Conservation (phyloP, 768 basidiomycete species). For the Polyporus arcularius region DNA sequence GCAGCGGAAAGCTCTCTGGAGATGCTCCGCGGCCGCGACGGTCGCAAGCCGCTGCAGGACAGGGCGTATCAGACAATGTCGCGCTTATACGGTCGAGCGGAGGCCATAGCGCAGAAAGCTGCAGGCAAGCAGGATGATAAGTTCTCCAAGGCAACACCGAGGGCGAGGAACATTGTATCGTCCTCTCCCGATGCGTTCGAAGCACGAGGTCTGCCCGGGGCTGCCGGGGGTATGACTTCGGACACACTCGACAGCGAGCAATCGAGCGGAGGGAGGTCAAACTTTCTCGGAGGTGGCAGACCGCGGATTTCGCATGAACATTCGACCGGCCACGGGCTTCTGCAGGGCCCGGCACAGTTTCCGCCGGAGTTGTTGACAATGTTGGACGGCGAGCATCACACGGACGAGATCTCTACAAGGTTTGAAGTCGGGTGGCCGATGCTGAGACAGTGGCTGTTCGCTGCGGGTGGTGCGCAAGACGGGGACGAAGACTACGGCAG, state of each 20-base stretch:
- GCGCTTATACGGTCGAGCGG: constrained; percentile 9
- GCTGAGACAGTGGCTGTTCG: constrained; percentile 69
- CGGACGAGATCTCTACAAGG: constrained; percentile 83
- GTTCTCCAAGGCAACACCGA: neutral
- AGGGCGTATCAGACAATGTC: constrained; percentile 27
- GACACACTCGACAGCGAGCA: constrained; percentile 28
- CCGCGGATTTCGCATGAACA: constrained; percentile 58
- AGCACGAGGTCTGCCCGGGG: neutral
- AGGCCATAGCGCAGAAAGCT: constrained; percentile 5
- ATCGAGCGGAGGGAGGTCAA: constrained; percentile 29
- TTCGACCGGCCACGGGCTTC: constrained; percentile 43
- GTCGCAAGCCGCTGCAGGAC: constrained; percentile 24
- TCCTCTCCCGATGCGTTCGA: constrained; percentile 11
- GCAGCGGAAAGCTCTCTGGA: constrained; percentile 72
- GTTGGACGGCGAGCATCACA: constrained; percentile 89
- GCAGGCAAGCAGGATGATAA: neutral
- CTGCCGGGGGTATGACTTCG: neutral
- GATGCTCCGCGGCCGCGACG: constrained; percentile 54
- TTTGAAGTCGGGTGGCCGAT: constrained; percentile 86
- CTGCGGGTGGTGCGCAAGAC: constrained; percentile 59
- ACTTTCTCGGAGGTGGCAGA: constrained; percentile 36
- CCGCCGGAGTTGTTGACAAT: constrained; percentile 60
- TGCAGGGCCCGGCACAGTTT: constrained; percentile 36
- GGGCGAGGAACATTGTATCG: constrained; percentile 4
- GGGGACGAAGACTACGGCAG: constrained; percentile 66